phyloP scores from a whole-genome alignment of 495 filamentous ascomycete species.

The Neohortaea acidophila region DNA sequence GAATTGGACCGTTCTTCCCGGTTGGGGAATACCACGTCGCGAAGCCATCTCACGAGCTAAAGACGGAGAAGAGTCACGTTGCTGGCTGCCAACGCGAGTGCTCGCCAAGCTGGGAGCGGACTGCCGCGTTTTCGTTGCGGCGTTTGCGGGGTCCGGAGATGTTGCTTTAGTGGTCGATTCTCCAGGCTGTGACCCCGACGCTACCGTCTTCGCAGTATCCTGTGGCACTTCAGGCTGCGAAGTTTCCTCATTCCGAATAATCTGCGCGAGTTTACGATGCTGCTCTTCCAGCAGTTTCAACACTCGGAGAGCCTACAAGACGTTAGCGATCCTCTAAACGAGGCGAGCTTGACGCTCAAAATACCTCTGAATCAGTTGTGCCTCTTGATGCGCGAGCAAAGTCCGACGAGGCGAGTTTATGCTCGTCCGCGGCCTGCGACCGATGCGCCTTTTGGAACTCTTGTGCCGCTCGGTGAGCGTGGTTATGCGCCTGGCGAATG shows the following conservation, averaged over 20 bases:
- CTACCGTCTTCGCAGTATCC: background rate
- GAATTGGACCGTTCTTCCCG: background rate
- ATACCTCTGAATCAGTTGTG: slow-evolving; percentile 60
- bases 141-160: too few species aligned
- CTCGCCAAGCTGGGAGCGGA: too few species aligned
- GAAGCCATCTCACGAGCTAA: slow-evolving; percentile 16
- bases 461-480: slow-evolving; percentile 62
- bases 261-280: slow-evolving; percentile 60
- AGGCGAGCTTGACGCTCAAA: too few species aligned
- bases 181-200: slow-evolving; percentile 17
- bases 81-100: background rate
- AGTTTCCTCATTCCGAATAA: slow-evolving; percentile 32
- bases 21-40: slow-evolving; percentile 14
- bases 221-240: background rate
- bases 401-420: slow-evolving; percentile 76
- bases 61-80: slow-evolving; percentile 13
- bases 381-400: slow-evolving; percentile 67
- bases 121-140: too few species aligned
- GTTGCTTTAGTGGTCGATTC: too few species aligned
- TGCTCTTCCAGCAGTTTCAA: slow-evolving; percentile 73
- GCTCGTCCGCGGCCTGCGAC: slow-evolving; percentile 66
- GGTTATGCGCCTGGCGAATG: slow-evolving; percentile 57
- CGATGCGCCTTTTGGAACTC: slow-evolving; percentile 61
- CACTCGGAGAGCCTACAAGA: slow-evolving; percentile 59
- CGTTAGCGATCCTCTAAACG: too few species aligned